Base-by-base conservation (phyloP, 331 rosid genomes). In the Rhamnella rubrinervis region DNA sequence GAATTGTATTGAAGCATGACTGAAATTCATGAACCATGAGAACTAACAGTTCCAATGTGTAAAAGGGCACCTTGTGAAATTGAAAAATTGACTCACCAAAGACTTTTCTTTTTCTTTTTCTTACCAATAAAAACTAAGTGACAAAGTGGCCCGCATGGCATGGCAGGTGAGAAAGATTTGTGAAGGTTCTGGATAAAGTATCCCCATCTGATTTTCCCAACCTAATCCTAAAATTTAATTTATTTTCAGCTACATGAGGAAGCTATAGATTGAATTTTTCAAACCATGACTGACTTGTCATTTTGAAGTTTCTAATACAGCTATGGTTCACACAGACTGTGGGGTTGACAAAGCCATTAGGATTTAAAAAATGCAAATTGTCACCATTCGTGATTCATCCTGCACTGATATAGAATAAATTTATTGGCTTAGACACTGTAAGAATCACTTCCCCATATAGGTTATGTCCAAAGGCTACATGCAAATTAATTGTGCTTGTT, bases 151-250 rank as follows among this genome's bases (percentile, higher is more conserved):
- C 71, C 69, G 40, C 71, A 39, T 11, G 53, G 61, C 52, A 38
- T 62, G 55, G 74, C 56, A 49, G 47, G 59, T 31, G 61, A 63
- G 38, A 68, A 52, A 68, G n/a, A 55, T 64, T 60, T 56, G 38
- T 26, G 11, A 55, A 55, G 62, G 17, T 55, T 65, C 31, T 72
- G 74, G 61, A 78, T 78, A 82, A 74, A 53, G 4, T 4, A 26
- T 40, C 12, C 58, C 25, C 13, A 19, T 63, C 58, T 4, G 49
- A 15, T 58, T n/a, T 63, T 20, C 40, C 37, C 72, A 20, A 64
- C 21, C 57, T 21, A 38, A 71, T 50, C 50, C 65, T 16, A 56
- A 56, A 56, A 19, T 55, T 25, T 21, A 31, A 55, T 39, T 67
- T 63, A 67, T 52, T 19, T 28, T 65, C 51, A 61, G 50, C 75